A percentile compares a stretch with the other conserved stretches of the same genome.
Evolutionary conservation across 495 filamentous ascomycete genomes (phyloP).

Genomic region (Umbilicaria muhlenbergii): DNA sequence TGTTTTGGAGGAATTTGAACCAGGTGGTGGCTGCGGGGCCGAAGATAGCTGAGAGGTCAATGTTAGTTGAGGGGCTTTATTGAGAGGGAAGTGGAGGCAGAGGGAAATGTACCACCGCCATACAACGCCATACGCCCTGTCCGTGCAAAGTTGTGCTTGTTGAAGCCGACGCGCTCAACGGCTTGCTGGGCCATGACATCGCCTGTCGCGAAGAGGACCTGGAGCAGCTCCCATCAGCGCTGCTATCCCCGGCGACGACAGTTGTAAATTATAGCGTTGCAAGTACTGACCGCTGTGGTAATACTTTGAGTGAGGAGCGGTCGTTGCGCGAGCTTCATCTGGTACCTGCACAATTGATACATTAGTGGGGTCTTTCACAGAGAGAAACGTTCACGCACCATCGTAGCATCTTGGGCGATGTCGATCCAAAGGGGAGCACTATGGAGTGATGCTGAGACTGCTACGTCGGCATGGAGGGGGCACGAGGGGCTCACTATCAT

Average conservation of each 20-base stretch:
- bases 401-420: conserved; percentile 23
- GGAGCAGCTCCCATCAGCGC: background rate
- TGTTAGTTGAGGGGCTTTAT: conserved; percentile 5
- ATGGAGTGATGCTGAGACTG: no score
- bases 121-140: conserved; percentile 87
- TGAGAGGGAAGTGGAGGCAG: background rate
- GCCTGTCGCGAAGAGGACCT: conserved; percentile 81
- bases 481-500: no score
- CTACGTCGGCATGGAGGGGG: no score
- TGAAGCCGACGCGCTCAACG: conserved; percentile 66
- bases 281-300: conserved; percentile 50
- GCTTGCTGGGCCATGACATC: conserved; percentile 86
- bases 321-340: conserved; percentile 60
- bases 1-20: conserved; percentile 64
- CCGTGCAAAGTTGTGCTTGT: conserved; percentile 66
- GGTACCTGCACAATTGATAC: conserved; percentile 49
- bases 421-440: no score
- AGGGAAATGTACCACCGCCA: conserved; percentile 53
- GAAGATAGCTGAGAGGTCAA: conserved; percentile 49
- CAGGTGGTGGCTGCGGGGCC: conserved; percentile 81
- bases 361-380: no score
- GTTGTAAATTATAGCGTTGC: background rate
- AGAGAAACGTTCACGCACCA: conserved; percentile 18
- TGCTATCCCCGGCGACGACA: background rate
- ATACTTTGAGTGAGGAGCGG: conserved; percentile 80